Conservation (phyloP, 768 basidiomycete genomes). For the Polyporus arcularius region DNA sequence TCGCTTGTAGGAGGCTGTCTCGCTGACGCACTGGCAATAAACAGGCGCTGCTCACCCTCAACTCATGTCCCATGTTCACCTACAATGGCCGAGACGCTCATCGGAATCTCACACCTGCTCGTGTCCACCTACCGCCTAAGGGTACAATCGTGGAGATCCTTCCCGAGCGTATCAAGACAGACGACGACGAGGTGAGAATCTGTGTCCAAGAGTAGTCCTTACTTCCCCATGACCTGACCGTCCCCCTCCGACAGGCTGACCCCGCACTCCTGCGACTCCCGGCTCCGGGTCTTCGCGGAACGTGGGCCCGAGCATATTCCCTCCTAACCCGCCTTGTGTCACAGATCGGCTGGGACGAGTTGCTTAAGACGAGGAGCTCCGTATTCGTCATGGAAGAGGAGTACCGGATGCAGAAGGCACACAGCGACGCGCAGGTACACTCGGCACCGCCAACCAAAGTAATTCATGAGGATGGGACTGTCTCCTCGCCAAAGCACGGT, state of each 20-base stretch:
- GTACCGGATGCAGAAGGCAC: conserved; percentile 94
- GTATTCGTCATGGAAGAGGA: conserved; percentile 99
- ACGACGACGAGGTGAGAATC: conserved; percentile 76
- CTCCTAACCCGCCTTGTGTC: conserved; percentile 89
- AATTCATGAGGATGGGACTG: conserved; percentile 67
- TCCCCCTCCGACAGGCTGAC: conserved; percentile 63
- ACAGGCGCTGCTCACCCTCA: conserved; percentile 84
- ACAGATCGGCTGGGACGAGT: conserved; percentile 98
- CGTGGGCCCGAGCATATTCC: conserved; percentile 93
- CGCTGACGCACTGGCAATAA: background rate
- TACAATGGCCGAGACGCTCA: conserved; percentile 96
- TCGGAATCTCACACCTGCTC: conserved; percentile 74
- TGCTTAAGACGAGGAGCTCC: conserved; percentile 87
- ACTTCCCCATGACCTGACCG: background rate
- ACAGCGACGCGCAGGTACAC: conserved; percentile 57
- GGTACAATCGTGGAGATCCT: conserved; percentile 87
- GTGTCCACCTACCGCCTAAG: conserved; percentile 85
- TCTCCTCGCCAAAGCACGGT: conserved; percentile 27
- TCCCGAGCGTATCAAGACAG: conserved; percentile 77
- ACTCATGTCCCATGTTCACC: conserved; percentile 99
- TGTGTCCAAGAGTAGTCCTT: background rate
- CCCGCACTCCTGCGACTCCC: conserved; percentile 93
- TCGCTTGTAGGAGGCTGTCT: too few species aligned
- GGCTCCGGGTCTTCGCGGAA: conserved; percentile 91
- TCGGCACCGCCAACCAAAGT: conserved; percentile 32